A percentile compares a stretch with the other conserved stretches of the same genome.
phyloP scores from a whole-genome alignment of 2,329 filamentous ascomycete species.

The Camillea tinctor region DNA sequence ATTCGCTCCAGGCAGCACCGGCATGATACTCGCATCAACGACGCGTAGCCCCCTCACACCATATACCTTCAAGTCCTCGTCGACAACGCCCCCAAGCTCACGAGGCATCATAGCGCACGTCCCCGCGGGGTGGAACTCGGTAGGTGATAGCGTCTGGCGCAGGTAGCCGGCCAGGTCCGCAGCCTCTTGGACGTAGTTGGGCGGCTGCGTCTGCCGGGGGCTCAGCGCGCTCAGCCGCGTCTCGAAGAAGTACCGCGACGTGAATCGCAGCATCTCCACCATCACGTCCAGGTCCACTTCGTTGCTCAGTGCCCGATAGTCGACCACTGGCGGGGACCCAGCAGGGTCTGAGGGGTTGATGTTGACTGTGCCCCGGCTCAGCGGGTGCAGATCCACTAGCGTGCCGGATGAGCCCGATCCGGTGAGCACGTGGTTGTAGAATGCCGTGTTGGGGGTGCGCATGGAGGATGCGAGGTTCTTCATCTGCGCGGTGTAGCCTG shows the following conservation, averaged over 20 bases:
- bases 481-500: constrained; percentile 40
- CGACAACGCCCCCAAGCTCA: constrained; percentile 45
- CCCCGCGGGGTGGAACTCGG: constrained; percentile 41
- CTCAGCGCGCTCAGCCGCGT: constrained; percentile 35
- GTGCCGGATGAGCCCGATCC: constrained; percentile 24
- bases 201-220: constrained; percentile 34
- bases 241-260: constrained; percentile 35
- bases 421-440: constrained; percentile 36
- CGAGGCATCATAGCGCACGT: constrained; percentile 46
- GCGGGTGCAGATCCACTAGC: constrained; percentile 31
- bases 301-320: no score
- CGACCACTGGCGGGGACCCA: constrained; percentile 34
- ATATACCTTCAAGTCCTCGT: constrained; percentile 43
- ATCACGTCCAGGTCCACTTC: constrained; percentile 38
- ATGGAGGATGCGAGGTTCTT: constrained; percentile 35
- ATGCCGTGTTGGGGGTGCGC: constrained; percentile 35
- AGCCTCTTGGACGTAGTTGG: constrained; percentile 30
- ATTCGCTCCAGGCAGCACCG: constrained; percentile 43
- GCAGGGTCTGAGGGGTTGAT: constrained; percentile 39
- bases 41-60: constrained; percentile 45
- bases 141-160: constrained; percentile 20
- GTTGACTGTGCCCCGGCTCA: constrained; percentile 38
- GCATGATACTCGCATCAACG: constrained; percentile 47
- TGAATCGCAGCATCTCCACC: constrained; percentile 38
- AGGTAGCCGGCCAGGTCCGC: constrained; percentile 32